Conservation (phyloP, 1,139 yeast genomes). For the Candida tetrigidarum region DNA sequence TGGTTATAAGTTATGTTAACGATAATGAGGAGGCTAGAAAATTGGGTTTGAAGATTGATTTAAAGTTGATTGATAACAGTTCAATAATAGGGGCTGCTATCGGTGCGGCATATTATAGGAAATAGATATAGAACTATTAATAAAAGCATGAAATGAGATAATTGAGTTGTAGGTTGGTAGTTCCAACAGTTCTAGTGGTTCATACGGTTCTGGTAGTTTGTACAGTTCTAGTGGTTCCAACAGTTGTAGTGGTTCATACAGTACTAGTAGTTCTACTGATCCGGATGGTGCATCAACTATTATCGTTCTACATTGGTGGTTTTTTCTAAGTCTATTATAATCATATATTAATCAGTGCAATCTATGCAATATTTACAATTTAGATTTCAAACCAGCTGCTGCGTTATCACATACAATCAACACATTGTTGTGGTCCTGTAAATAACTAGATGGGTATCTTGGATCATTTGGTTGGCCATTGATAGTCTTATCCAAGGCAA, state of each 20-base stretch:
- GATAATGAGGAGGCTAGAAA: constrained; percentile 29
- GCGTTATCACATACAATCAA: constrained; percentile 51
- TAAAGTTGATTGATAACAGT: constrained; percentile 45
- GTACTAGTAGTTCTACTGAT: too few species aligned
- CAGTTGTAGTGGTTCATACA: too few species aligned
- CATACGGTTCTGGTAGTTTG: too few species aligned
- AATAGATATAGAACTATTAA: constrained; percentile 1
- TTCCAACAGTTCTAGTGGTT: too few species aligned
- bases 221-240: too few species aligned
- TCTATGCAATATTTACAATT: constrained; percentile 31
- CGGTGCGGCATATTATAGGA: constrained; percentile 45
- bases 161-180: background rate
- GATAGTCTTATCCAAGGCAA: constrained; percentile 49
- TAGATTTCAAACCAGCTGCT: constrained; percentile 42
- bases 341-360: background rate
- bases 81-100: constrained; percentile 54
- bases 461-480: constrained; percentile 40
- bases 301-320: too few species aligned
- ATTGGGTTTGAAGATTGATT: constrained; percentile 37
- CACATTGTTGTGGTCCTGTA: constrained; percentile 50
- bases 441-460: constrained; percentile 48
- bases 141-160: background rate
- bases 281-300: too few species aligned
- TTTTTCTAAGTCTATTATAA: too few species aligned
- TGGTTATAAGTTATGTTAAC: constrained; percentile 35